These are phyloP conservation scores for Bothriochloa decipiens DNA, from an alignment of 176 grass and related monocot species.

Conservation along the genomic window DNA sequence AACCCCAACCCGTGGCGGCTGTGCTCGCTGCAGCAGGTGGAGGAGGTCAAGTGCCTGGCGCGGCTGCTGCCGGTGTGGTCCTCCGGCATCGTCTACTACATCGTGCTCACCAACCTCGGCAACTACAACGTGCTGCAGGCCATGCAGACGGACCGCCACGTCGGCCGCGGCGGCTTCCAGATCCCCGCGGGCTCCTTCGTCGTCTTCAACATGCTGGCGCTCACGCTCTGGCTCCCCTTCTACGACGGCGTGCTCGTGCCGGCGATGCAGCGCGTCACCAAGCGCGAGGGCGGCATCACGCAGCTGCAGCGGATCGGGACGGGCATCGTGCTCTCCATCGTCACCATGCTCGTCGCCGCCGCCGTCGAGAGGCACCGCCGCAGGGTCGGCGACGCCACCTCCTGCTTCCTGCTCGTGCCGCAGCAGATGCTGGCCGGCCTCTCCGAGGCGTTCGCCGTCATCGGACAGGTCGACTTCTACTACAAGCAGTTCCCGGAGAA, in stretches of 20 bases:
- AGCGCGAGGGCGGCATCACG: constrained; percentile 45
- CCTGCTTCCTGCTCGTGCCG: constrained; percentile 62
- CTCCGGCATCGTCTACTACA: constrained; percentile 55
- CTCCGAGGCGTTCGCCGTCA: constrained; percentile 60
- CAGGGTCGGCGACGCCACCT: neutral
- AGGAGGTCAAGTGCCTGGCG: constrained; percentile 73
- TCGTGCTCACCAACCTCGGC: constrained; percentile 49
- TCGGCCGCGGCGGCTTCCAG: constrained; percentile 45
- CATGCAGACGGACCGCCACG: constrained; percentile 56
- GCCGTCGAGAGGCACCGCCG: constrained; percentile 51
- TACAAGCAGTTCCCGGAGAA: constrained; percentile 83
- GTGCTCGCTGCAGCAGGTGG: constrained; percentile 77
- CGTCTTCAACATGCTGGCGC: constrained; percentile 76
- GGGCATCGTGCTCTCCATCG: constrained; percentile 45
- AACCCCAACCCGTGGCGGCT: constrained; percentile 52
- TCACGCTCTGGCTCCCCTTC: constrained; percentile 63
- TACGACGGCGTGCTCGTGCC: constrained; percentile 73
- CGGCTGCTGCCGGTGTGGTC: constrained; percentile 75
- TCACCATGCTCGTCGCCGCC: constrained; percentile 48
- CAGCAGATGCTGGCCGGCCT: constrained; percentile 58
- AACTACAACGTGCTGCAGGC: constrained; percentile 74
- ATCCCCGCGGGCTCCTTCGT: constrained; percentile 62
- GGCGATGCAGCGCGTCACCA: constrained; percentile 41
- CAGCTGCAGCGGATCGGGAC: constrained; percentile 43
- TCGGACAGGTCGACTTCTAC: constrained; percentile 69